Evolutionary conservation across 2,329 filamentous ascomycete species (phyloP).

Genomic region (Apiospora aurea): DNA sequence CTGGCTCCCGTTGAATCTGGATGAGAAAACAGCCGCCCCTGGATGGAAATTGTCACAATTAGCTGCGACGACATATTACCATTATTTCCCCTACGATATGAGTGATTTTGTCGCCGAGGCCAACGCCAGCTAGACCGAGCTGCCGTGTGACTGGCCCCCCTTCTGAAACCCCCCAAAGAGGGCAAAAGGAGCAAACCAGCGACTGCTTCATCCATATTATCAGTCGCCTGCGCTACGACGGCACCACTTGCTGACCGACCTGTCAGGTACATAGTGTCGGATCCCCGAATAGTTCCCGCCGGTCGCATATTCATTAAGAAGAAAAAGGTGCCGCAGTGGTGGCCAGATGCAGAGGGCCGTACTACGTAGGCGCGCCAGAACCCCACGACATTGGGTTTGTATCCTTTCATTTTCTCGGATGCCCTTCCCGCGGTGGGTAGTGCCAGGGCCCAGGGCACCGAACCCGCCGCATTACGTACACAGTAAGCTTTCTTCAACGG

Average conservation of each 20-base stretch:
- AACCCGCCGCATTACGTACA: conserved; percentile 12
- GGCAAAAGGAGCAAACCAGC: not conserved
- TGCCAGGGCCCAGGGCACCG: not conserved
- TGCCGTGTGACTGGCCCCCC: not conserved
- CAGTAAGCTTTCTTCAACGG: conserved; percentile 19
- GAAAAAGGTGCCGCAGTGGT: not conserved
- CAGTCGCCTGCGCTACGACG: not conserved
- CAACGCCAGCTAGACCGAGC: not conserved
- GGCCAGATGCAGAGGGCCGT: not conserved
- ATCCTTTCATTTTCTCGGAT: conserved; percentile 20
- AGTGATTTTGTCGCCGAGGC: not conserved
- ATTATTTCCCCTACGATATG: not conserved
- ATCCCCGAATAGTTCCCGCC: not conserved
- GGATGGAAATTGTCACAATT: conserved; percentile 18
- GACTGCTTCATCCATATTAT: conserved; percentile 11
- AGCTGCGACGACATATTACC: conserved; percentile 1
- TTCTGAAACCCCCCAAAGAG: not conserved
- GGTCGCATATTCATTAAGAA: not conserved
- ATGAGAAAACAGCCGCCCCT: not conserved
- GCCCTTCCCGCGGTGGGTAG: not conserved
- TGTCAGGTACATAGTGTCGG: not conserved
- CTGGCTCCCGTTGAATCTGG: not conserved
- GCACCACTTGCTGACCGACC: not conserved
- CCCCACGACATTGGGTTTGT: not conserved
- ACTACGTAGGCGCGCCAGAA: not conserved